Percentiles rank a stretch among this genome's conserved stretches.
Conservation (phyloP, 768 basidiomycete genomes). For the Mycena vitilis region DNA sequence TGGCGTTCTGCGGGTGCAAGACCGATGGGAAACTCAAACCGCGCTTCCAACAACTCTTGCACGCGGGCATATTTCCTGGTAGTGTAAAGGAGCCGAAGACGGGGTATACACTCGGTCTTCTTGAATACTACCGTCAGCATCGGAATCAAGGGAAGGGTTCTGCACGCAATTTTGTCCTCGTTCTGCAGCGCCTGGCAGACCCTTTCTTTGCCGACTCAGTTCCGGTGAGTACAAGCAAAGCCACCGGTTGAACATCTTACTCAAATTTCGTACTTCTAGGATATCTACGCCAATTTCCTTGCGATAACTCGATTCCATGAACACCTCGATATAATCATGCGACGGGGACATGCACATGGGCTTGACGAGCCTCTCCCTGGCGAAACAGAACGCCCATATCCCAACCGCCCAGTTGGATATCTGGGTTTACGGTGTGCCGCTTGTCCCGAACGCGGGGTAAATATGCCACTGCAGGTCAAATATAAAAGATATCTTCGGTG, state of each 20-base stretch:
- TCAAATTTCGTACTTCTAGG: slow-evolving; percentile 28
- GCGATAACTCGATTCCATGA: slow-evolving; percentile 19
- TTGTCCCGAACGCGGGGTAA: slow-evolving; percentile 25
- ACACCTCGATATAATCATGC: slow-evolving; percentile 8
- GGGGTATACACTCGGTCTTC: no score
- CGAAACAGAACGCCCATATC: slow-evolving; percentile 13
- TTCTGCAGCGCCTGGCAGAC: no score
- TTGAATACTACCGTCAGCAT: no score
- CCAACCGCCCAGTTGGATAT: slow-evolving; percentile 10
- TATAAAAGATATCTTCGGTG: slow-evolving; percentile 23
- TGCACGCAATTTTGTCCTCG: no score
- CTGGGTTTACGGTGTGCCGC: slow-evolving; percentile 13
- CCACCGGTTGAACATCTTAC: slow-evolving; percentile 22
- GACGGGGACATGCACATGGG: slow-evolving; percentile 11
- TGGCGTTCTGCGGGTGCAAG: slow-evolving; percentile 24
- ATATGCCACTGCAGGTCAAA: slow-evolving; percentile 23
- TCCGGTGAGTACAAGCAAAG: slow-evolving; percentile 10
- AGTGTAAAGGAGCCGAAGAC: no score
- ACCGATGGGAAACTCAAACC: slow-evolving; percentile 3
- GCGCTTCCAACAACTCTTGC: slow-evolving; percentile 23
- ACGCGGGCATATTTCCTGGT: slow-evolving; percentile 26
- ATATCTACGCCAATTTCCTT: slow-evolving; percentile 23
- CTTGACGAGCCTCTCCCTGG: slow-evolving; percentile 12
- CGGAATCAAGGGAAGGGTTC: no score
- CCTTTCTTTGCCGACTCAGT: no score